These are phyloP conservation scores for Camillea tinctor DNA, from an alignment of 2,329 filamentous ascomycete species.

Conservation along the genomic window DNA sequence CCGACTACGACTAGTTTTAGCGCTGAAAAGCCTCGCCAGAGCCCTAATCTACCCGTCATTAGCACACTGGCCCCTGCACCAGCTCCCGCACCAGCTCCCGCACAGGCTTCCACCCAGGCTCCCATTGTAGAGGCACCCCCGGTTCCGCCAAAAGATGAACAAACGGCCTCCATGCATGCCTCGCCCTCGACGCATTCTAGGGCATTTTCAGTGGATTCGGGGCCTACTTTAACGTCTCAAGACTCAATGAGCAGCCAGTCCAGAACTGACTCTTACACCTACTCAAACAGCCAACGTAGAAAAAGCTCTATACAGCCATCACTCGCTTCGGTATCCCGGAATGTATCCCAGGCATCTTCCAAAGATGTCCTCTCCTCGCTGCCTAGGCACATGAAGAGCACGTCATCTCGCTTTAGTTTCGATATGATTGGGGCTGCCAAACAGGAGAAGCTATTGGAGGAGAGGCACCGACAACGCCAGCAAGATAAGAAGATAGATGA, in stretches of 20 bases:
- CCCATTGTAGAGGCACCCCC: slow-evolving; percentile 31
- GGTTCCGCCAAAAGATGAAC: slow-evolving; percentile 40
- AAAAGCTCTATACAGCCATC: slow-evolving; percentile 34
- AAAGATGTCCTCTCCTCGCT: slow-evolving; percentile 48
- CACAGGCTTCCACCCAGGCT: no score
- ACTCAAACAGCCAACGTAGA: slow-evolving; percentile 18
- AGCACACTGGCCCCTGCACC: no score
- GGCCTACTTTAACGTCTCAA: slow-evolving; percentile 21
- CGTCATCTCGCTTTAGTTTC: slow-evolving; percentile 78
- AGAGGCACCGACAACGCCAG: slow-evolving; percentile 67
- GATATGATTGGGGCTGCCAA: slow-evolving; percentile 72
- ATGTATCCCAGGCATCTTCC: slow-evolving; percentile 48
- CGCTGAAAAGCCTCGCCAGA: slow-evolving; percentile 20
- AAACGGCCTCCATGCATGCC: slow-evolving; percentile 25
- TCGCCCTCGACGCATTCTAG: slow-evolving; percentile 36
- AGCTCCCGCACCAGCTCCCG: no score
- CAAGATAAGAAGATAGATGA: slow-evolving; percentile 55
- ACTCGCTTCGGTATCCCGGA: slow-evolving; percentile 46
- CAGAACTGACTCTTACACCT: slow-evolving; percentile 8
- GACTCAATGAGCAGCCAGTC: slow-evolving; percentile 9
- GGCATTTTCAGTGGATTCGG: slow-evolving; percentile 27
- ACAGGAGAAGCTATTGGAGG: slow-evolving; percentile 68
- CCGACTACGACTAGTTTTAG: slow-evolving; percentile 16
- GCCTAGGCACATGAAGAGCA: slow-evolving; percentile 70
- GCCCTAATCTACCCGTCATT: slow-evolving; percentile 19